phyloP scores from a whole-genome alignment of 306 rosid genomes.

The Corylus americana region DNA sequence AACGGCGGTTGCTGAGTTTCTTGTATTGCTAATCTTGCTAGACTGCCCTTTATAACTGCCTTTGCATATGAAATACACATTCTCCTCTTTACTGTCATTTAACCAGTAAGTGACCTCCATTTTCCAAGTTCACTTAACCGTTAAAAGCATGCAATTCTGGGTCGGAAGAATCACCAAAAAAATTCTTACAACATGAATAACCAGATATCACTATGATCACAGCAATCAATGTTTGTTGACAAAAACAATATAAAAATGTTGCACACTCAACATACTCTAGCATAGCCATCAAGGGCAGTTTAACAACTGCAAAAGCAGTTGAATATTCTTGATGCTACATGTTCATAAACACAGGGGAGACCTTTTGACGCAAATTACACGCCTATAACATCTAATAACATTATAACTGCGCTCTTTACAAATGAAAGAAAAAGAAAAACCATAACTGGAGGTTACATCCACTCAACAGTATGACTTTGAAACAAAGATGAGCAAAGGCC shows the following conservation, averaged over 20 bases:
- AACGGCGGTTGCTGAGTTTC: background rate
- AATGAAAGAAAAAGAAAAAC: constrained; percentile 7
- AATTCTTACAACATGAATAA: background rate
- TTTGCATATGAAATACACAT: background rate
- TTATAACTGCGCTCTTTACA: constrained; percentile 20
- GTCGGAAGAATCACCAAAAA: background rate
- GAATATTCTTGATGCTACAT: constrained; percentile 8
- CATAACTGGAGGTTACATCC: constrained; percentile 9
- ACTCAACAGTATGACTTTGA: constrained; percentile 33
- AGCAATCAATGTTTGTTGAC: background rate
- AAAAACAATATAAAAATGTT: too few species aligned
- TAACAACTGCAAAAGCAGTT: constrained; percentile 8
- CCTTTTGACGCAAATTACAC: background rate
- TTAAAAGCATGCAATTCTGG: background rate
- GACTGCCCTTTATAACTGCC: background rate
- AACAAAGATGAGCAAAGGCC: constrained; percentile 6
- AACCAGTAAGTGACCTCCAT: background rate
- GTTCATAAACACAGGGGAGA: constrained; percentile 19
- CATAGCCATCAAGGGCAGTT: background rate
- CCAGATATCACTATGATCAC: background rate
- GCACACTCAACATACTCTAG: background rate
- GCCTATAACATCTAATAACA: background rate
- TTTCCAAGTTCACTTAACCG: background rate
- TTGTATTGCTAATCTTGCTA: background rate
- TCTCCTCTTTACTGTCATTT: background rate